Base-by-base conservation (phyloP, 2,329 filamentous ascomycete species). In the Thelonectria discophora region DNA sequence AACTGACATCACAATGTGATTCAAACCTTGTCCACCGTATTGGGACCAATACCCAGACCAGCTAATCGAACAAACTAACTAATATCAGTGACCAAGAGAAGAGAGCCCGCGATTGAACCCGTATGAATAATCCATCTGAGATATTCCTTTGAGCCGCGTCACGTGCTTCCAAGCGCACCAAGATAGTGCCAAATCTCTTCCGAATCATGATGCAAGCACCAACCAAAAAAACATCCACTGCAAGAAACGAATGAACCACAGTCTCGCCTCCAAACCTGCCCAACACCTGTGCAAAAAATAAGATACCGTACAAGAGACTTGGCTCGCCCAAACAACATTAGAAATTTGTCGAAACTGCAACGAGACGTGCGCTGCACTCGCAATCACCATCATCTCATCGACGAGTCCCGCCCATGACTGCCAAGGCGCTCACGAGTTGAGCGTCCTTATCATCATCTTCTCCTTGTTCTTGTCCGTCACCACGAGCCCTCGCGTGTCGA, bases 361-460 rank as follows among this genome's bases (percentile, higher is more conserved):
- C 30, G 34, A 53, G 42, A 50, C 42, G 34, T 30, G 20, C 30
- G 17, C 32, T 50, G n/a, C 48, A 24, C 43, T 13, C 30, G 27
- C 30, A 3, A 46, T 18, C 4, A 18, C 10, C 21, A 32, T 47
- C n/a, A 13, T n/a, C 21, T 3, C n/a, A 10, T 48, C 21, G 32
- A 42, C 40, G n/a, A 20, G 8, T 10, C 15, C 20, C 13, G 9
- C 8, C 10, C 34, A 42, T 10, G 15, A 17, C 18, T 45, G 13
- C 5, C 32, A 18, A 32, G 11, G 30, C 18, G 12, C 50, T 81
- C 71, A 84, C 53, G 82, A 82, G 66, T 86, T 84, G 52, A 89
- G 79, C 47, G 87, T 90, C 78, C 88, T 87, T 72, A 89, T 83
- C 89, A 93, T 93, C 84, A 90, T 90, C 79, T 87, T 89, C 66